phyloP scores from a whole-genome alignment of 345 rosid genomes.

The Bruguiera sexangula region DNA sequence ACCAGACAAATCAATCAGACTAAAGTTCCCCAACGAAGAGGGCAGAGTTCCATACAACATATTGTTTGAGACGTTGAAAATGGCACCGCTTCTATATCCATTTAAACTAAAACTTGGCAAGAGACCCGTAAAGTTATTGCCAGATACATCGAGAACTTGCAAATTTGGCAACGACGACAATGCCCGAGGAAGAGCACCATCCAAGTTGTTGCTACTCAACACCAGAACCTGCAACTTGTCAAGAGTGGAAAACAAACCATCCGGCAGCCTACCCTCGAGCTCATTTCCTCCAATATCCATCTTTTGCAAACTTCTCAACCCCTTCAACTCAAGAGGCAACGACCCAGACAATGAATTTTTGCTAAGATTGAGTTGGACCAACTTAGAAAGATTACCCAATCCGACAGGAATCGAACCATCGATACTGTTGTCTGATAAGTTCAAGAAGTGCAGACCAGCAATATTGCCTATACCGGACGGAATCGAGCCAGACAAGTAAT shows the following conservation, averaged over 20 bases:
- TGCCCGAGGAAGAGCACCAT: conserved; percentile 22
- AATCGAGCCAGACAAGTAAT: conserved; percentile 25
- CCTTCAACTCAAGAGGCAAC: conserved; percentile 15
- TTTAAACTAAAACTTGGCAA: conserved; percentile 11
- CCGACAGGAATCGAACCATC: conserved; percentile 18
- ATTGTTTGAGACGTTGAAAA: conserved; percentile 28
- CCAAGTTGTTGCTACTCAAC: conserved; percentile 39
- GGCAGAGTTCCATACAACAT: conserved; percentile 22
- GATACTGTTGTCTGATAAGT: conserved; percentile 25
- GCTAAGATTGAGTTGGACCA: conserved; percentile 25
- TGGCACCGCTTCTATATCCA: conserved; percentile 3
- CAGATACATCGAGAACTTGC: conserved; percentile 25
- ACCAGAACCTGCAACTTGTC: conserved; percentile 36
- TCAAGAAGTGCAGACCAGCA: conserved; percentile 13
- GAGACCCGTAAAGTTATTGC: conserved; percentile 20
- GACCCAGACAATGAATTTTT: conserved; percentile 24
- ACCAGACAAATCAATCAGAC: conserved; percentile 23
- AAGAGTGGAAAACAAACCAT: conserved; percentile 39
- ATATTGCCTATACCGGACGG: conserved; percentile 15
- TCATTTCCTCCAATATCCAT: conserved; percentile 14
- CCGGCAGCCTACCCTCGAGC: conserved; percentile 35
- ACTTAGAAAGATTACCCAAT: conserved; percentile 21
- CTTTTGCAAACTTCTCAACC: conserved; percentile 18
- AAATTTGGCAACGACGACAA: conserved; percentile 9
- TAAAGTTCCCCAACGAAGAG: conserved; percentile 6